These are phyloP conservation scores for Copromyces sp. DNA, from an alignment of 495 filamentous ascomycete species.

Conservation along the genomic window DNA sequence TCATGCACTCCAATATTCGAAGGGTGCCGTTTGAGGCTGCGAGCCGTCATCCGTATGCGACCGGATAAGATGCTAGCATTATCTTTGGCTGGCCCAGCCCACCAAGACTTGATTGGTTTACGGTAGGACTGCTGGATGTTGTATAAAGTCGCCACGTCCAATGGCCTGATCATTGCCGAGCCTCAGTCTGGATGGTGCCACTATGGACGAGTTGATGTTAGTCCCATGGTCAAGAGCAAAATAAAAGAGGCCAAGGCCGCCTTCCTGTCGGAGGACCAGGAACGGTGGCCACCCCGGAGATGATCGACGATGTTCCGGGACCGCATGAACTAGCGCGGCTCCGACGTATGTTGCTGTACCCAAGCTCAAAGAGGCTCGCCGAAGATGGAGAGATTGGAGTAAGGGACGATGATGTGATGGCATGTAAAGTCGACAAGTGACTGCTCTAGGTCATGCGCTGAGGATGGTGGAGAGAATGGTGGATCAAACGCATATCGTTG, in stretches of 20 bases:
- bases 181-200: neutral
- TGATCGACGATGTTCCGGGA: neutral
- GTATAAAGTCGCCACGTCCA: neutral
- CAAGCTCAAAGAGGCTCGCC: neutral
- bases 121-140: neutral
- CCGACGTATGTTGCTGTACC: neutral
- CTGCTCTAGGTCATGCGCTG: neutral
- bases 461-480: neutral
- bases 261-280: neutral
- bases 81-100: neutral
- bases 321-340: neutral
- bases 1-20: neutral
- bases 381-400: neutral
- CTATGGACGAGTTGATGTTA: neutral
- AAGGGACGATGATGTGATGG: neutral
- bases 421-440: neutral
- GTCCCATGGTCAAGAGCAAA: neutral
- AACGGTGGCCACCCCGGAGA: neutral
- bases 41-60: neutral
- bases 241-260: neutral
- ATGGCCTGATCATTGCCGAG: neutral
- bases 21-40: neutral
- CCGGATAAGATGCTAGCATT: neutral
- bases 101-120: neutral
- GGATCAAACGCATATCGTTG: neutral